phyloP scores from a whole-genome alignment of 1,284 basidiomycete genomes.

The Fomitopsis betulina region DNA sequence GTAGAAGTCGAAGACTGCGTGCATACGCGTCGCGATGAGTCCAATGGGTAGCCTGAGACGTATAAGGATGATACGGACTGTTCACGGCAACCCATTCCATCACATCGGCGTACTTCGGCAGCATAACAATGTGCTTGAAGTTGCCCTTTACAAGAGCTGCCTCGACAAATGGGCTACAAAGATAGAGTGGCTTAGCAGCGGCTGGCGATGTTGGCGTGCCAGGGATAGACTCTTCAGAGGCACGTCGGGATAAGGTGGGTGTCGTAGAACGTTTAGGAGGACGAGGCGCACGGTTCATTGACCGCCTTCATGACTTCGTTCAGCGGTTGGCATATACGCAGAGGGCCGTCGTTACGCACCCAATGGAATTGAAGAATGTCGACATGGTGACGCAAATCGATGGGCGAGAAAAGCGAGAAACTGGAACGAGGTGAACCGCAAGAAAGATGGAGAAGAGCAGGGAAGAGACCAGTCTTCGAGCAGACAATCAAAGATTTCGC shows the following conservation, averaged over 20 bases:
- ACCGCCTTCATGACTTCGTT: constrained; percentile 40
- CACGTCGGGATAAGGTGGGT: constrained; percentile 60
- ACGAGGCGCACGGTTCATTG: constrained; percentile 64
- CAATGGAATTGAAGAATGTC: constrained; percentile 68
- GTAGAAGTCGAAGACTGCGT: constrained; percentile 89
- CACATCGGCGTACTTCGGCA: constrained; percentile 95
- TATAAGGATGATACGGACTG: constrained; percentile 48
- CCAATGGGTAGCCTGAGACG: background rate
- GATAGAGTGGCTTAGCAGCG: constrained; percentile 71
- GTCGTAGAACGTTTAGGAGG: constrained; percentile 64
- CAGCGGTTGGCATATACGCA: background rate
- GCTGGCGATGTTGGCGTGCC: constrained; percentile 39
- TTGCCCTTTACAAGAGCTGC: constrained; percentile 97
- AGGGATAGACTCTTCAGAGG: constrained; percentile 38
- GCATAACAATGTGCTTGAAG: constrained; percentile 97
- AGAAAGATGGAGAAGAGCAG: background rate
- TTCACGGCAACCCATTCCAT: constrained; percentile 99
- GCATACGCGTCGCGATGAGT: background rate
- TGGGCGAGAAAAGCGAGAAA: background rate
- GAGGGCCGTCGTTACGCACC: constrained; percentile 35
- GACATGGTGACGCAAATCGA: constrained; percentile 43
- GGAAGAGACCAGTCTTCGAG: background rate
- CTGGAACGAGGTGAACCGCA: background rate
- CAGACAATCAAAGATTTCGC: background rate
- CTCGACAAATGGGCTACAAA: constrained; percentile 95